Conservation (phyloP, 1,284 basidiomycete species). For the Heterobasidion irregulare region DNA sequence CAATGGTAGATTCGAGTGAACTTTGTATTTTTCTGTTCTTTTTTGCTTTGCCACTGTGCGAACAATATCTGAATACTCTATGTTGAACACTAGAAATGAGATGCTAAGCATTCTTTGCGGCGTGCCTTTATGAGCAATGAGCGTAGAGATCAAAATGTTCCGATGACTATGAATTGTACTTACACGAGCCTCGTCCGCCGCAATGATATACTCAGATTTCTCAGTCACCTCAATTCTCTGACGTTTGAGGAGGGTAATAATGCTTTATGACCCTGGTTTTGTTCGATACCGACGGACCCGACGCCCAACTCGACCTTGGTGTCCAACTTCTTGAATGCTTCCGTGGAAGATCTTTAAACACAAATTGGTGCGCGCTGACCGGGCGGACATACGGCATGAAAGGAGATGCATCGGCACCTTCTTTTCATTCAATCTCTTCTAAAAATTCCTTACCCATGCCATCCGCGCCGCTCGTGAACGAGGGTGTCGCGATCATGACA, state of each 20-base stretch:
- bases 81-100: conserved; percentile 13
- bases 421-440: not conserved
- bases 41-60: conserved; percentile 5
- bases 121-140: not conserved
- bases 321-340: conserved; percentile 8
- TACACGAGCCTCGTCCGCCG: conserved; percentile 14
- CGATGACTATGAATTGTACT: not conserved
- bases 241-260: no score
- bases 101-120: conserved; percentile 10
- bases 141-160: not conserved
- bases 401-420: not conserved
- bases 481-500: conserved; percentile 5
- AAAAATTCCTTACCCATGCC: not conserved
- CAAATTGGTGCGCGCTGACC: conserved; percentile 2
- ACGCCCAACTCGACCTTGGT: conserved; percentile 10
- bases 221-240: conserved; percentile 3
- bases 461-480: conserved; percentile 5
- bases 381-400: not conserved
- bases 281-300: conserved; percentile 9
- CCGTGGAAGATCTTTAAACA: conserved; percentile 9
- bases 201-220: conserved; percentile 10
- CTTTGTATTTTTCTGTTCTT: no score
- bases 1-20: conserved; percentile 6
- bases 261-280: conserved; percentile 3
- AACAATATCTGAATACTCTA: conserved; percentile 9